Conservation (phyloP, 805 yeast genomes). For the Komagataella kurtzmanii region DNA sequence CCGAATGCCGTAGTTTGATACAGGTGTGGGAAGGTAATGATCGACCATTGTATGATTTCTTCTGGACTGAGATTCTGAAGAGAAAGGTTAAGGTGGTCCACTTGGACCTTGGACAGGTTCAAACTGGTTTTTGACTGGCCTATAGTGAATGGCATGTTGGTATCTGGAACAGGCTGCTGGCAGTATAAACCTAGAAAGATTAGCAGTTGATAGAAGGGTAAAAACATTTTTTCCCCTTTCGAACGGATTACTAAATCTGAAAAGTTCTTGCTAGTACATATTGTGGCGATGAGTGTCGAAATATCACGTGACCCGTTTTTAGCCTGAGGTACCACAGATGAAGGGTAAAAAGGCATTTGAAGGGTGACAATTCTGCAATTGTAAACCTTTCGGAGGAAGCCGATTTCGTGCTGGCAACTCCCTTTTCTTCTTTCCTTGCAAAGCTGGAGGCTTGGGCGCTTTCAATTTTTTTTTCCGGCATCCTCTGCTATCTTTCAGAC, state of each 20-base stretch:
- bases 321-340: no score
- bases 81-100: constrained; percentile 52
- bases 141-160: constrained; percentile 1
- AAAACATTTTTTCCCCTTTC: neutral
- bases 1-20: constrained; percentile 95
- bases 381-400: no score
- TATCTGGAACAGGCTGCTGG: neutral
- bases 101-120: constrained; percentile 33
- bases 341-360: no score
- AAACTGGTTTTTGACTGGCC: constrained; percentile 5
- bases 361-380: no score
- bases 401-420: no score
- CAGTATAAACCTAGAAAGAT: neutral
- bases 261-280: neutral
- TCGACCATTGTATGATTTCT: constrained; percentile 72
- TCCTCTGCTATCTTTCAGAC: no score
- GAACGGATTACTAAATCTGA: neutral
- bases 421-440: no score
- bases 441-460: no score
- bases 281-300: neutral
- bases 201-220: neutral
- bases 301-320: constrained; percentile 2
- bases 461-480: no score
- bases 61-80: constrained; percentile 47
- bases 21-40: constrained; percentile 67